Conservation (phyloP, 805 yeast species). For the Yamadazyma phyllophila region DNA sequence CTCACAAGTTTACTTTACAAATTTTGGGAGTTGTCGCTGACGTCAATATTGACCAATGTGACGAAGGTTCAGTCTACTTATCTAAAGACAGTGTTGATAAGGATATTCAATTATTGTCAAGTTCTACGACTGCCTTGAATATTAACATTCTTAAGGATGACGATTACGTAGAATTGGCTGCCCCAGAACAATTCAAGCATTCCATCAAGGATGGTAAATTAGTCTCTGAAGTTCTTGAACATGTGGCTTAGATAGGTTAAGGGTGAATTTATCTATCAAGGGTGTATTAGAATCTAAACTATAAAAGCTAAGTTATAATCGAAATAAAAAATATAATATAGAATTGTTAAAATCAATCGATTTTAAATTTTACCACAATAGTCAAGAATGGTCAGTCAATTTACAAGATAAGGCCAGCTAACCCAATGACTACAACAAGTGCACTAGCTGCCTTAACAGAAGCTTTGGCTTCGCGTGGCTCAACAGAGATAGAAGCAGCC, state of each 20-base stretch:
- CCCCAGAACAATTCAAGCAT: constrained; percentile 92
- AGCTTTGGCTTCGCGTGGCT: constrained; percentile 6
- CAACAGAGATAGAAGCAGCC: neutral
- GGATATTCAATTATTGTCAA: constrained; percentile 68
- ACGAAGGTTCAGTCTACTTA: constrained; percentile 79
- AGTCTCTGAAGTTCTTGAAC: constrained; percentile 73
- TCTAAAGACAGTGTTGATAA: constrained; percentile 67
- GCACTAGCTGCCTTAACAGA: neutral
- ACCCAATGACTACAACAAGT: neutral
- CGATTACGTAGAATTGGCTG: constrained; percentile 76
- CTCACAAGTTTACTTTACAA: constrained; percentile 79
- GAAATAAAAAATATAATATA: neutral
- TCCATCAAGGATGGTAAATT: constrained; percentile 60
- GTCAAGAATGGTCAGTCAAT: neutral
- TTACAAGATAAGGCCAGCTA: neutral
- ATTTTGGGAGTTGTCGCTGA: constrained; percentile 79
- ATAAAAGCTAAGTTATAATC: neutral
- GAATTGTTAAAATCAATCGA: neutral
- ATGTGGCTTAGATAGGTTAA: constrained; percentile 48
- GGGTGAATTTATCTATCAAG: no score
- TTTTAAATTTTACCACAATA: no score
- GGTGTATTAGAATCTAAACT: neutral
- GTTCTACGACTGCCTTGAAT: constrained; percentile 82
- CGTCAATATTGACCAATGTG: constrained; percentile 84
- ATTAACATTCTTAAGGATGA: constrained; percentile 76